These are phyloP conservation scores for Trametes pubescens DNA, from an alignment of 1,284 basidiomycete species.

Conservation along the genomic window DNA sequence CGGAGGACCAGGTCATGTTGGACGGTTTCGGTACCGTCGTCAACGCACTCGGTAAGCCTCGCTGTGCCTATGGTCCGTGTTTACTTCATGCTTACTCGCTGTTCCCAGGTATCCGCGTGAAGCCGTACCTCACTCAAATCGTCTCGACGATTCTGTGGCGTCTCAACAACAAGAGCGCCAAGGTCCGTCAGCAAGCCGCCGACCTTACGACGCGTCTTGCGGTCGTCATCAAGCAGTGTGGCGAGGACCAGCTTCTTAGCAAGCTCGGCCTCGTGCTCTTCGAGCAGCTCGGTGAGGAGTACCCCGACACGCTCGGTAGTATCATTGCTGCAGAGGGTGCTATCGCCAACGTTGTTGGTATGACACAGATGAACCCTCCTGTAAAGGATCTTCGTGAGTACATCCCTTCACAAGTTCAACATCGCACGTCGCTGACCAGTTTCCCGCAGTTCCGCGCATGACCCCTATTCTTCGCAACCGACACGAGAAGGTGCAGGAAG, in stretches of 20 bases:
- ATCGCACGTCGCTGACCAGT: slow-evolving; percentile 5
- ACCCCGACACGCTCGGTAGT: slow-evolving; percentile 97
- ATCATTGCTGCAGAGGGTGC: slow-evolving; percentile 99
- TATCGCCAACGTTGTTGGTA: slow-evolving; percentile 99
- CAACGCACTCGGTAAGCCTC: slow-evolving; percentile 77
- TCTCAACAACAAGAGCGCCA: slow-evolving; percentile 98
- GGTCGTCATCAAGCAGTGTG: slow-evolving; percentile 98
- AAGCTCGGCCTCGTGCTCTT: slow-evolving; percentile 98
- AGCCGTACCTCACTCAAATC: slow-evolving; percentile 98
- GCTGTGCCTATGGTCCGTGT: background rate
- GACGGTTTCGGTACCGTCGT: slow-evolving; percentile 98
- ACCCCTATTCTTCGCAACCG: slow-evolving; percentile 98
- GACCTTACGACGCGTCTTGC: slow-evolving; percentile 95
- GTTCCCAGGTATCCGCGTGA: slow-evolving; percentile 88
- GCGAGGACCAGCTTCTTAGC: slow-evolving; percentile 94
- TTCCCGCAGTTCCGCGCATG: slow-evolving; percentile 90
- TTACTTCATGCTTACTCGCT: slow-evolving; percentile 2
- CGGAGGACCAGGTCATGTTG: slow-evolving; percentile 98
- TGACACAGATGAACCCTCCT: slow-evolving; percentile 99
- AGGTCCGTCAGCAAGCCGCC: slow-evolving; percentile 98
- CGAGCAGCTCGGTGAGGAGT: slow-evolving; percentile 99
- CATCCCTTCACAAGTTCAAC: background rate
- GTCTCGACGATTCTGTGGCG: slow-evolving; percentile 99
- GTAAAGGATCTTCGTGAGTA: slow-evolving; percentile 95
- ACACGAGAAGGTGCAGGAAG: slow-evolving; percentile 99